A percentile compares a stretch with the other conserved stretches of the same genome.
Conservation (phyloP, 192 early-diverging fungal genomes). For the Coemansia erecta region DNA sequence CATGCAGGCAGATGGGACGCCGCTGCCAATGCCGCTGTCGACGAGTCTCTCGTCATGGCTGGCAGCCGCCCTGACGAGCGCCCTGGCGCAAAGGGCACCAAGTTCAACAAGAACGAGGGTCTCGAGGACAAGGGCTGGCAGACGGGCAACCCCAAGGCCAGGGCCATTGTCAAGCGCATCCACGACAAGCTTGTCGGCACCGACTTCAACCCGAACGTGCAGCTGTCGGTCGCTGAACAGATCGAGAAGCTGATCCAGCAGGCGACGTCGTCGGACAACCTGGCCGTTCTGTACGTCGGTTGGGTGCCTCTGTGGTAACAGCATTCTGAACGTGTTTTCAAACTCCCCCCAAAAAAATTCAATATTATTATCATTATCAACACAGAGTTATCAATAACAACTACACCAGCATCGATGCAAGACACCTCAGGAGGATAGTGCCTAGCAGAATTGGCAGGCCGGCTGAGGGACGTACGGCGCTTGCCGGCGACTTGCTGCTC, state of each 20-base stretch:
- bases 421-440: too few relatives aligned
- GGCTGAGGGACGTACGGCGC: too few relatives aligned
- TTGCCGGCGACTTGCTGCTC: too few relatives aligned
- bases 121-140: constrained; percentile 35
- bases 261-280: constrained; percentile 88
- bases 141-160: constrained; percentile 73
- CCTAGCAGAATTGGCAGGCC: too few relatives aligned
- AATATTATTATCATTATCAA: too few relatives aligned
- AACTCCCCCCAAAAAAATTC: too few relatives aligned
- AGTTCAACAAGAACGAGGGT: constrained; percentile 23
- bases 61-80: constrained; percentile 25
- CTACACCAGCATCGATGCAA: too few relatives aligned
- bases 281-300: constrained; percentile 49
- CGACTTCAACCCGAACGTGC: constrained; percentile 83
- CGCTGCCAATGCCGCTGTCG: neutral
- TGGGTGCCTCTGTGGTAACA: constrained; percentile 46
- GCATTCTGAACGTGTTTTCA: too few relatives aligned
- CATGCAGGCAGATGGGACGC: constrained; percentile 7
- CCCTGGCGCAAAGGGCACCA: neutral
- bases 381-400: too few relatives aligned
- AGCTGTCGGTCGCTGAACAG: constrained; percentile 81
- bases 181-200: constrained; percentile 93
- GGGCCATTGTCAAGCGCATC: constrained; percentile 88
- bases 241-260: constrained; percentile 90
- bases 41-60: constrained; percentile 9